A percentile compares a stretch with the other conserved stretches of the same genome.
Conservation (phyloP, 2,329 filamentous ascomycete genomes). For the Arthrinium phaeospermum region DNA sequence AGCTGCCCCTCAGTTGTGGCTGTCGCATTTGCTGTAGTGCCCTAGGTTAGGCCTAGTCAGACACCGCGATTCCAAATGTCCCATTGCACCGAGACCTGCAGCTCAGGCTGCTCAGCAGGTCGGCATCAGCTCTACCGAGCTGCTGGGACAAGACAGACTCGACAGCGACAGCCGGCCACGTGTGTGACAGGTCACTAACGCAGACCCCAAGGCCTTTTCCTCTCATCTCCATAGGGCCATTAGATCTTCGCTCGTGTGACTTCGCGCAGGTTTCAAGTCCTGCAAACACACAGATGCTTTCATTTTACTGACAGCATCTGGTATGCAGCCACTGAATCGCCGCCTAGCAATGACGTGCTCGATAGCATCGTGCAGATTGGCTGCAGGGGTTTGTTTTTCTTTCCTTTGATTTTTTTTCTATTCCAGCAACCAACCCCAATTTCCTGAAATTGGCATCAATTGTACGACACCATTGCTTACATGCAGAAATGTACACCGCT, state of each 20-base stretch:
- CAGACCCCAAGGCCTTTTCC: too few relatives aligned
- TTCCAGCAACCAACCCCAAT: too few relatives aligned
- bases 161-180: background rate
- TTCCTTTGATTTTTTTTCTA: too few relatives aligned
- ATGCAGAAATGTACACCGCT: background rate
- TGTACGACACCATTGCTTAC: background rate
- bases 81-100: background rate
- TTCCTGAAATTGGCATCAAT: background rate
- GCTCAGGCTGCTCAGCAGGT: background rate
- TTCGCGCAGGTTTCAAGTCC: background rate
- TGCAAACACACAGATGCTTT: background rate
- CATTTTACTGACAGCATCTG: background rate
- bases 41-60: background rate
- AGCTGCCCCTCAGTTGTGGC: background rate
- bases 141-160: background rate
- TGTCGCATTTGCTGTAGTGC: background rate
- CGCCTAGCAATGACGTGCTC: background rate
- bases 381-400: too few relatives aligned
- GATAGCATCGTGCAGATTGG: background rate
- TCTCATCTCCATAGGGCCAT: background rate
- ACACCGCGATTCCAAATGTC: background rate
- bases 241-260: background rate
- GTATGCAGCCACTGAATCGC: background rate
- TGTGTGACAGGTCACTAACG: background rate
- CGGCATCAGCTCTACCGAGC: background rate